phyloP scores from a whole-genome alignment of 352 stramenopile species.

The Pythium grandisporangium region DNA sequence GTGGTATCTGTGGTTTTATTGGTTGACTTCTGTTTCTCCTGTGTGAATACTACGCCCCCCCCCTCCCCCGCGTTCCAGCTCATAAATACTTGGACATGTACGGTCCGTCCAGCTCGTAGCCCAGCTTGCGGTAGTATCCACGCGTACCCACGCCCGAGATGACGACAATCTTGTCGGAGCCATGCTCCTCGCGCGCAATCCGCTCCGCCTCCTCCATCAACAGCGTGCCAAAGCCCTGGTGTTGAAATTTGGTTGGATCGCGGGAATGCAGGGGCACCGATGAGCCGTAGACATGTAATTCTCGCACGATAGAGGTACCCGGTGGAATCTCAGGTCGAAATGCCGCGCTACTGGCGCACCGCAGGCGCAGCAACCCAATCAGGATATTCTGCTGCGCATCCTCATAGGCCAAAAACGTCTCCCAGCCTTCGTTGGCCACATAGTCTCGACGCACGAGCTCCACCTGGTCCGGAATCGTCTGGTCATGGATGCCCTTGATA shows the following conservation, averaged over 20 bases:
- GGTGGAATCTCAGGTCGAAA: conserved; percentile 78
- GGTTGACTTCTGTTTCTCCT: too few relatives aligned
- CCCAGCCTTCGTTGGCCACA: conserved; percentile 93
- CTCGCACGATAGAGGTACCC: conserved; percentile 68
- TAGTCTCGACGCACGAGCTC: conserved; percentile 95
- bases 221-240: conserved; percentile 94
- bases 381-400: conserved; percentile 95
- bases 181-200: conserved; percentile 93
- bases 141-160: conserved; percentile 95
- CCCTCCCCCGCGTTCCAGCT: conserved; percentile 1
- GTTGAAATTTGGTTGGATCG: conserved; percentile 95
- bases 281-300: conserved; percentile 97
- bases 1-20: too few relatives aligned
- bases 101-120: conserved; percentile 93
- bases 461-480: conserved; percentile 90
- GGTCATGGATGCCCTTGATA: conserved; percentile 96
- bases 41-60: too few relatives aligned
- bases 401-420: conserved; percentile 96
- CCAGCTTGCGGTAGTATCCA: conserved; percentile 97
- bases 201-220: conserved; percentile 97
- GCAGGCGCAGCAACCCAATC: conserved; percentile 91
- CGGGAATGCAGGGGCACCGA: conserved; percentile 91
- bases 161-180: conserved; percentile 93
- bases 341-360: conserved; percentile 75
- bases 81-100: conserved; percentile 95